Evolutionary conservation across 164 flowering plant genomes (phyloP).

Genomic region (Magnolia officinalis): DNA sequence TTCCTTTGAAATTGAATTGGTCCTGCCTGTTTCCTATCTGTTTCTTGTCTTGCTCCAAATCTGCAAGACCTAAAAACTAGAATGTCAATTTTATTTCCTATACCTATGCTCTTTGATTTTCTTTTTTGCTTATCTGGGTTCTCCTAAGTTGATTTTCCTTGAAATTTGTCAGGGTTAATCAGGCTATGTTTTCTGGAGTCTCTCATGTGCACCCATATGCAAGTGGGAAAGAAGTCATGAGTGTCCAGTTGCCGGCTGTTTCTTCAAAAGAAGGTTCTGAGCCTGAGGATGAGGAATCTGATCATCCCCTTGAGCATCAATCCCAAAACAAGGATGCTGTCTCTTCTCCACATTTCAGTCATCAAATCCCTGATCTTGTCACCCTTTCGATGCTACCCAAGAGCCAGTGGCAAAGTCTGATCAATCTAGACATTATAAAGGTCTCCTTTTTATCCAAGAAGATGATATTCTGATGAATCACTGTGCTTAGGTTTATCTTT

Average conservation of each 20-base stretch:
- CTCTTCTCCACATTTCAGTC: slow-evolving; percentile 14
- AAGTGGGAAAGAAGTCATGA: slow-evolving; percentile 73
- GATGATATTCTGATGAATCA: not conserved
- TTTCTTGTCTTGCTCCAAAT: not conserved
- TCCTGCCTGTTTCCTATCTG: not conserved
- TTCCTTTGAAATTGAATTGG: too few species aligned
- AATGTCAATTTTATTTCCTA: not conserved
- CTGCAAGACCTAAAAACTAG: too few species aligned
- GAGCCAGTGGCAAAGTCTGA: slow-evolving; percentile 95
- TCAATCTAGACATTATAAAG: slow-evolving; percentile 92
- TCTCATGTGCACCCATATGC: slow-evolving; percentile 52
- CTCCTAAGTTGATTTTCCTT: not conserved
- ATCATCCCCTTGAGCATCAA: slow-evolving; percentile 13
- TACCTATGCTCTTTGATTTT: too few species aligned
- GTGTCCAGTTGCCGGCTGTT: slow-evolving; percentile 63
- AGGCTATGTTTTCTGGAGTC: slow-evolving; percentile 79
- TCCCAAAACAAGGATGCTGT: slow-evolving; percentile 15
- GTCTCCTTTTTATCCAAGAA: slow-evolving; percentile 16
- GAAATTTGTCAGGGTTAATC: slow-evolving; percentile 67
- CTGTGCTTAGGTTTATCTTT: not conserved
- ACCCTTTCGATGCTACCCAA: slow-evolving; percentile 94
- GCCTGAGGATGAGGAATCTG: slow-evolving; percentile 27
- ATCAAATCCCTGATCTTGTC: slow-evolving; percentile 80
- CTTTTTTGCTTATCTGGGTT: not conserved
- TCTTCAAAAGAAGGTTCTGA: slow-evolving; percentile 42